Evolutionary conservation across 192 early-diverging fungal species (phyloP), one percentile per base, ranked within the genome.

Genomic region (Physocladia obscura): DNA sequence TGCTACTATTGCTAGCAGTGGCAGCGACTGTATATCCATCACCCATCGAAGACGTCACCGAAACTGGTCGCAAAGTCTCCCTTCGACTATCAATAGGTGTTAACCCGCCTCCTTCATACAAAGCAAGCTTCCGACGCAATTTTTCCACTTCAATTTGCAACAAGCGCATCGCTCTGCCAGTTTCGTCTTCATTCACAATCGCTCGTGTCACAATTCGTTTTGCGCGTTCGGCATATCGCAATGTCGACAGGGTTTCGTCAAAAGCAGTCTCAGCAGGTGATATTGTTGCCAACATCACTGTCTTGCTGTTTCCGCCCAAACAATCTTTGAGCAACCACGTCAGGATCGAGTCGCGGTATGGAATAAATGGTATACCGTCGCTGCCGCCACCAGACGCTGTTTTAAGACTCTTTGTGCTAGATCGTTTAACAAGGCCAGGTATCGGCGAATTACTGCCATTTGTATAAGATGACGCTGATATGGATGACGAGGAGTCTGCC

Each of bases 151-250:
- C 94, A 30, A 90, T 87, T 71, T 92, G 89, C 17, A 97, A 81
- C 74, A 94, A 90, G 48, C 90, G 84, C 57, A 97, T 88, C 2
- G 93, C 74, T 57, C 82, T 87, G 5, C 60, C 79, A 48, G 89
- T 89, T 0, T 91, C 89, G 63, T 94, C 91, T 75, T 97, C 94
- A 74, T 97, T 97, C 48, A 97, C 90, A 0, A 91, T 84, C 8
- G 94, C 93, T 74, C 89, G 89, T 73, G 94, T 97, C 72, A 94
- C 89, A 74, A 97, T 94, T 47, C 83, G 85, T 74, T 94, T 95
- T 22, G 94, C 95, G 37, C 93, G 87, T 63, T 95, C 92, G 2
- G 92, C 93, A 71, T 94, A 97, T 34, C 95, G 82, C 34, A 97
- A 79, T 3, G 95, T 97, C 64, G 73, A 72, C 24, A 86, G 44